Evolutionary conservation across 176 grass and related monocot species (phyloP).

Genomic region (Urochloa ruziziensis): DNA sequence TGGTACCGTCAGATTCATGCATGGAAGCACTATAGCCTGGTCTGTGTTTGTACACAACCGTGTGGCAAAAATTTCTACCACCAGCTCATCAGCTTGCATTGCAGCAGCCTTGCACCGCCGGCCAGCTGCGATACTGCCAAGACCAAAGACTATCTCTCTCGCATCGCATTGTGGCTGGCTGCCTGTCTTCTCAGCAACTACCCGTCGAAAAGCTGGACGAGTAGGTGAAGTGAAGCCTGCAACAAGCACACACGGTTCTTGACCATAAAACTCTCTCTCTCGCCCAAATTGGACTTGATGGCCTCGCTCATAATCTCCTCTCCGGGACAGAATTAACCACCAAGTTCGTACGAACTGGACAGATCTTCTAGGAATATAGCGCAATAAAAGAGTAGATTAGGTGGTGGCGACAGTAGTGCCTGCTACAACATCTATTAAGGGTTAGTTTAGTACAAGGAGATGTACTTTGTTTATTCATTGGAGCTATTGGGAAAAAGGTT

Average conservation of each 20-base stretch:
- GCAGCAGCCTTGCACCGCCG: conserved; percentile 21
- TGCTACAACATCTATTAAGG: conserved; percentile 19
- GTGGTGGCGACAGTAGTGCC: background rate
- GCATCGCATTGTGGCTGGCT: background rate
- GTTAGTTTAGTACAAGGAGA: conserved; percentile 22
- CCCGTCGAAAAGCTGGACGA: conserved; percentile 26
- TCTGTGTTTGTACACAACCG: background rate
- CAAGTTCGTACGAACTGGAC: conserved; percentile 18
- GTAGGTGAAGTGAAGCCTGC: conserved; percentile 37
- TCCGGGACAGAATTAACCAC: conserved; percentile 15
- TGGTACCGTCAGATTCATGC: background rate
- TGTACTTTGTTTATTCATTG: conserved; percentile 58
- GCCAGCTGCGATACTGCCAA: conserved; percentile 34
- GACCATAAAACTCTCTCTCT: conserved; percentile 8
- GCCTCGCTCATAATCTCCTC: conserved; percentile 31
- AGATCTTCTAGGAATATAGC: conserved; percentile 55
- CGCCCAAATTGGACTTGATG: background rate
- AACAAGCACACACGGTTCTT: conserved; percentile 29
- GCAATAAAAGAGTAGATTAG: conserved; percentile 43
- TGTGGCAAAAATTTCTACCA: conserved; percentile 12
- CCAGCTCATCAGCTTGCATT: conserved; percentile 23
- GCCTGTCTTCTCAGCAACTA: conserved; percentile 3
- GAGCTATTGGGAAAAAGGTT: conserved; percentile 16
- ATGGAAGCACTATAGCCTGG: background rate
- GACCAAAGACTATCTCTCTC: background rate